Evolutionary conservation across 1,284 basidiomycete genomes (phyloP), one percentile per base, ranked within the genome.

Genomic region (Moesziomyces sp.): DNA sequence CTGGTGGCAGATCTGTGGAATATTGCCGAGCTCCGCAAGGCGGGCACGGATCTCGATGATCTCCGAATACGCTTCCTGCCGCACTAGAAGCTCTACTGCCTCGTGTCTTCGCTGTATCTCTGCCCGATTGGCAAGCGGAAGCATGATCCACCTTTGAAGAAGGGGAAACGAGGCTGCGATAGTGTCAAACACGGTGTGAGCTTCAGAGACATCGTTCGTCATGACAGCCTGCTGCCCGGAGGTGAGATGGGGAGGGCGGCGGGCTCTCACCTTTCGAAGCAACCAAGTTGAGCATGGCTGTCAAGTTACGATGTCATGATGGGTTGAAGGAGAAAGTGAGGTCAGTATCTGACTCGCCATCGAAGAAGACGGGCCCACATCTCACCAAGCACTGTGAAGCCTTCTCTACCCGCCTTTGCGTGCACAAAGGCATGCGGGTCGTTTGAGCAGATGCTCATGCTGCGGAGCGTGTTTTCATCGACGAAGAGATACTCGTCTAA

Each of bases 381-480:
- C 38, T n/a, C 54, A 73, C 70, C 64, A 6, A 73, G 50, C n/a
- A 73, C 52, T 5, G 70, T 63, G 45, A 64, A 68, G 3, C 70
- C 70, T 38, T 73, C 57, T 19, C 64, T 52, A 16, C 58, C 60
- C 5, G 23, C 53, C 43, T 59, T 60, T 7, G 70, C 64, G 18
- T 73, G 70, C 5, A 73, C 64, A 14, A 68, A 73, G 7, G 52
- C 64, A 18, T 73, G 70, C 2, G 50, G 46, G 26, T 73, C 70
- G 28, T 40, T 64, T 2, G 70, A 59, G 48, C 57, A 63, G 55
- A 73, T 60, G 47, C 60, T 63, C 23, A 73, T 60, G 54, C 70
- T 66, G 34, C 59, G 59, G 28, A 73, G 52, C 11, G 70, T 64
- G 24, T 73, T 62, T 11, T 73, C 70, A 34, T 73, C 70, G 35